A percentile compares a stretch with the other conserved stretches of the same genome.
Evolutionary conservation across 257 asterid species (phyloP).

Genomic region (Agastache rugosa): DNA sequence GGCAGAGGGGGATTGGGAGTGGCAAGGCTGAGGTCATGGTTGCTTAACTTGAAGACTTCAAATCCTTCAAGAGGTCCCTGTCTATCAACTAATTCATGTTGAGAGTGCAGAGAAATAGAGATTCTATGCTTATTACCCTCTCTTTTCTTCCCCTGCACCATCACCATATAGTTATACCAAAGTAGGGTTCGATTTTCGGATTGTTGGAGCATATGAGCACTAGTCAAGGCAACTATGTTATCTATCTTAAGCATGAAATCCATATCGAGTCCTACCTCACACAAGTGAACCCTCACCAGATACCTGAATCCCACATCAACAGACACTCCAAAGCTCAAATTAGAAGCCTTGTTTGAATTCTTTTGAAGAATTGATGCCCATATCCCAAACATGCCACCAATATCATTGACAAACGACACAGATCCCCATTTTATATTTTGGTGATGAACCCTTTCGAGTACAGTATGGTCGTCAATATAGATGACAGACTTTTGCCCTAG

Average conservation of each 20-base stretch:
- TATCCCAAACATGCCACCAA: constrained; percentile 42
- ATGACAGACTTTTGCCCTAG: constrained; percentile 56
- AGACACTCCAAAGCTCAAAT: constrained; percentile 49
- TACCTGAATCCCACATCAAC: constrained; percentile 71
- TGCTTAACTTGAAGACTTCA: constrained; percentile 71
- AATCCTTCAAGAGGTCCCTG: constrained; percentile 61
- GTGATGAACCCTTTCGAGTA: constrained; percentile 65
- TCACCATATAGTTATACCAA: constrained; percentile 59
- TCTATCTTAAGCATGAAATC: constrained; percentile 49
- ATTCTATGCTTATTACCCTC: constrained; percentile 52
- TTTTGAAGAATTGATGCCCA: background rate
- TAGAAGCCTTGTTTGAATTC: constrained; percentile 38
- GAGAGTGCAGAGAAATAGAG: constrained; percentile 49
- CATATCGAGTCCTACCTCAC: constrained; percentile 36
- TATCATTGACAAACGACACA: constrained; percentile 45
- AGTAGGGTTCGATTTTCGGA: constrained; percentile 41
- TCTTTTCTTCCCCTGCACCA: constrained; percentile 56
- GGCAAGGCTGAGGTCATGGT: constrained; percentile 66
- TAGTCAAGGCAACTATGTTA: constrained; percentile 45
- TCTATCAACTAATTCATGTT: constrained; percentile 26
- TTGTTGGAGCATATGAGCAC: constrained; percentile 48
- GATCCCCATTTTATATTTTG: constrained; percentile 52
- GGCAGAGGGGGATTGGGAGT: constrained; percentile 43
- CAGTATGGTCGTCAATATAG: constrained; percentile 58
- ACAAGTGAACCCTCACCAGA: constrained; percentile 66